phyloP scores from a whole-genome alignment of 306 rosid genomes.

The Acacia acuminata region DNA sequence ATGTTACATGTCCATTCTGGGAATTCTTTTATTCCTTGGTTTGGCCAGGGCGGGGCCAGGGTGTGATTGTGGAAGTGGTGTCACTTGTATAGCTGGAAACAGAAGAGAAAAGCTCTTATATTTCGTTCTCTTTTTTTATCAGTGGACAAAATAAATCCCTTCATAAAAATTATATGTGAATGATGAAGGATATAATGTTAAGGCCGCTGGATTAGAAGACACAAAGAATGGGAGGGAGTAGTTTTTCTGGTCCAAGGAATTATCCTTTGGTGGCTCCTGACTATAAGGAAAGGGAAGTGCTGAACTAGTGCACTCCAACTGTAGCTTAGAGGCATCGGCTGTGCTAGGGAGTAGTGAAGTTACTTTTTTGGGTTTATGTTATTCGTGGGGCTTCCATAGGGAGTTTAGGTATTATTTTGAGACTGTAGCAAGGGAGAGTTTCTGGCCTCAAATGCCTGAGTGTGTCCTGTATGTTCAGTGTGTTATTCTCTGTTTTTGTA shows the following conservation, averaged over 20 bases:
- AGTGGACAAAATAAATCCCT: not conserved
- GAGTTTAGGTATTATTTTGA: no score
- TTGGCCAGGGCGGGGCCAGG: not conserved
- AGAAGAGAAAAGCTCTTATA: not conserved
- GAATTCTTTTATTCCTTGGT: constrained; percentile 1
- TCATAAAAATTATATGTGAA: not conserved
- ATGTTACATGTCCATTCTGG: constrained; percentile 2
- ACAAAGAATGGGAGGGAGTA: not conserved
- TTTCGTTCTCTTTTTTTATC: not conserved
- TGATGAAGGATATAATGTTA: not conserved
- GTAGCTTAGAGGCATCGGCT: no score
- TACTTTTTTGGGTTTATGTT: no score
- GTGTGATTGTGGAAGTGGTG: not conserved
- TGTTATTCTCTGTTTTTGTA: no score
- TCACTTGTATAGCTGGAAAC: not conserved
- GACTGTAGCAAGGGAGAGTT: no score
- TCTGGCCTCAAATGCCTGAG: no score
- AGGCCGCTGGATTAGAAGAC: not conserved
- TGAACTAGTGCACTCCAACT: no score
- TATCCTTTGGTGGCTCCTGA: not conserved
- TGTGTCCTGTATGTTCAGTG: no score
- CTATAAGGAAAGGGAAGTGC: no score
- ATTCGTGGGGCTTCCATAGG: no score
- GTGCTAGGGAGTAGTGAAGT: no score
- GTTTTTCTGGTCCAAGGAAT: not conserved